A percentile compares a stretch with the other conserved stretches of the same genome.
Evolutionary conservation across 148 eudicot genomes (phyloP).

Genomic region (Arbutus unedo): DNA sequence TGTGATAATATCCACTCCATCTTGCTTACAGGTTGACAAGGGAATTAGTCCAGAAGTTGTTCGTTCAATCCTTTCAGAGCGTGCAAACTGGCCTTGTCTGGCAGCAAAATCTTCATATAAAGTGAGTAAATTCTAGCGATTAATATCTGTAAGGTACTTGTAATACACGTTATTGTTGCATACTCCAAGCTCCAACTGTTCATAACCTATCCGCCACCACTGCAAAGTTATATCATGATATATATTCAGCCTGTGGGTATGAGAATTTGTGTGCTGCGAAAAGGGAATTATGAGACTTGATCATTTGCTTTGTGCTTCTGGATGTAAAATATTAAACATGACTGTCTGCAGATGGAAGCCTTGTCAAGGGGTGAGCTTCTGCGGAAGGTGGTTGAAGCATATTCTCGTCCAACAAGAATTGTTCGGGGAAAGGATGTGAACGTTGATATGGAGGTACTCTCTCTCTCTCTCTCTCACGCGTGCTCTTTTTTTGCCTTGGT

Average conservation of each 20-base stretch:
- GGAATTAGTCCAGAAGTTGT: slow-evolving; percentile 92
- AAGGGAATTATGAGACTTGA: not conserved
- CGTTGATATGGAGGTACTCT: slow-evolving; percentile 49
- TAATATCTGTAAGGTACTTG: not conserved
- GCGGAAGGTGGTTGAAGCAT: slow-evolving; percentile 84
- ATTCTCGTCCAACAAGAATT: slow-evolving; percentile 96
- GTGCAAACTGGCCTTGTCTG: slow-evolving; percentile 72
- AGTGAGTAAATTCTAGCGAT: slow-evolving; percentile 36
- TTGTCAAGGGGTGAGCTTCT: slow-evolving; percentile 67
- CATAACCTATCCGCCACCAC: not conserved
- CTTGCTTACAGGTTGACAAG: slow-evolving; percentile 73
- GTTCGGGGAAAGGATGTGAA: slow-evolving; percentile 85
- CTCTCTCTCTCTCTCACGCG: not conserved
- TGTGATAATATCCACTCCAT: not conserved
- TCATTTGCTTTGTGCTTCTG: slow-evolving; percentile 2
- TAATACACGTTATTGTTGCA: not conserved
- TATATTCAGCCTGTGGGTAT: not conserved
- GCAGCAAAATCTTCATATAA: slow-evolving; percentile 74
- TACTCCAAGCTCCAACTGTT: not conserved
- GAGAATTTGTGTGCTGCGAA: not conserved
- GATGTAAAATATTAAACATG: not conserved
- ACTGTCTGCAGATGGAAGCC: slow-evolving; percentile 61
- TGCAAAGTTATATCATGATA: not conserved
- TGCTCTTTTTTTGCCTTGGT: not conserved
- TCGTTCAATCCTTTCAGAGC: slow-evolving; percentile 78